phyloP scores from a whole-genome alignment of 768 basidiomycete species.

The Auriscalpium vulgare region DNA sequence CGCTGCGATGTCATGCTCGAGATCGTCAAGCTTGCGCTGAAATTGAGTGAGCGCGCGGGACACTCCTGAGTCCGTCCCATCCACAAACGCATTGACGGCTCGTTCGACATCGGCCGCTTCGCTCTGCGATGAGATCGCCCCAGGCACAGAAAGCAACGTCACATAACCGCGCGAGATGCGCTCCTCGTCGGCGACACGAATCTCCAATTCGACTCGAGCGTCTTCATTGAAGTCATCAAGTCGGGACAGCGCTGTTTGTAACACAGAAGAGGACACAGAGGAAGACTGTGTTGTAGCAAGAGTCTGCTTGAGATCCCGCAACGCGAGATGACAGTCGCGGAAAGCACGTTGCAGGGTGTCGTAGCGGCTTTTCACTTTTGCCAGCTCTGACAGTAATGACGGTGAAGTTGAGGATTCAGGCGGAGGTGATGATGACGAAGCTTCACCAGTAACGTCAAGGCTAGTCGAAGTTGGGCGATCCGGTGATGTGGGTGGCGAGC shows the following conservation, averaged over 20 bases:
- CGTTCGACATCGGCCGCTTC: slow-evolving; percentile 33
- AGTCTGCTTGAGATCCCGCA: slow-evolving; percentile 46
- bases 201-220: slow-evolving; percentile 76
- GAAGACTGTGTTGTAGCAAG: slow-evolving; percentile 18
- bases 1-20: slow-evolving; percentile 68
- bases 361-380: slow-evolving; percentile 43
- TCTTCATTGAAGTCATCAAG: slow-evolving; percentile 74
- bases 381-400: slow-evolving; percentile 40
- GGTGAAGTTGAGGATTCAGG: slow-evolving; percentile 9
- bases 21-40: slow-evolving; percentile 55
- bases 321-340: slow-evolving; percentile 59
- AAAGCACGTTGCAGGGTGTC: slow-evolving; percentile 54
- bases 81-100: slow-evolving; percentile 49
- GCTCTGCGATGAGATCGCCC: slow-evolving; percentile 28
- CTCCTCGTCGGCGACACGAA: slow-evolving; percentile 64
- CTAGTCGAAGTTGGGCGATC: neutral
- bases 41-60: slow-evolving; percentile 41
- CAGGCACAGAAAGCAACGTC: slow-evolving; percentile 54
- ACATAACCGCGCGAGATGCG: slow-evolving; percentile 60
- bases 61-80: slow-evolving; percentile 43
- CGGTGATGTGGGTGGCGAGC: neutral
- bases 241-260: slow-evolving; percentile 49
- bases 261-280: slow-evolving; percentile 19
- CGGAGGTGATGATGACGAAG: neutral
- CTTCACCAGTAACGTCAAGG: neutral